These are phyloP conservation scores for Daldinia eschscholtzii DNA, from an alignment of 2,329 filamentous ascomycete species.

Conservation along the genomic window DNA sequence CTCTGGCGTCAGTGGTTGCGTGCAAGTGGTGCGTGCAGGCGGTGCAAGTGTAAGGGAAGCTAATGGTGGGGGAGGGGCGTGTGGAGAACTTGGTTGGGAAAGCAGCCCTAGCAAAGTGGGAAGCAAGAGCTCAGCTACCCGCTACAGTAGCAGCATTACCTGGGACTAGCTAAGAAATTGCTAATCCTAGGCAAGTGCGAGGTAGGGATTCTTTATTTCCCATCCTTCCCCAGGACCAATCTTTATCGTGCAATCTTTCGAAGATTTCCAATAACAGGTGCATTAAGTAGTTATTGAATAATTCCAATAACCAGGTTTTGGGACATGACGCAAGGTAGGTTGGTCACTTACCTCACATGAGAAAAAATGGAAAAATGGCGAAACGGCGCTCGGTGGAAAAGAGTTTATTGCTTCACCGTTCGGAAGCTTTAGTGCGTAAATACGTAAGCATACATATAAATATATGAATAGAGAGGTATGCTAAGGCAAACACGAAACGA, in stretches of 20 bases:
- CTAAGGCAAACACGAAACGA: constrained; percentile 3
- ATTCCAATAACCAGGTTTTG: neutral
- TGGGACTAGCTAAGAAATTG: constrained; percentile 26
- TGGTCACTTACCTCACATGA: constrained; percentile 1
- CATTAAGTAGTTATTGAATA: neutral
- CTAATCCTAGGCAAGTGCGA: constrained; percentile 31
- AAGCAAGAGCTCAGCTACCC: constrained; percentile 36
- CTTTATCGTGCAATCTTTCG: constrained; percentile 4
- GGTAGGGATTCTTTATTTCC: constrained; percentile 16
- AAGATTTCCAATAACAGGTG: neutral
- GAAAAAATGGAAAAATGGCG: neutral
- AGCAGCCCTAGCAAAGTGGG: constrained; percentile 38
- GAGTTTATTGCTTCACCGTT: neutral
- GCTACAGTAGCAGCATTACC: constrained; percentile 24
- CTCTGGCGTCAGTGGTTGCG: constrained; percentile 43
- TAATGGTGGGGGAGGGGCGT: constrained; percentile 50
- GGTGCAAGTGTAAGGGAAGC: constrained; percentile 41
- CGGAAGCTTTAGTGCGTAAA: neutral
- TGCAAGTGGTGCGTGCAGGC: constrained; percentile 41
- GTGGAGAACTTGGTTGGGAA: constrained; percentile 39
- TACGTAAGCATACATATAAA: neutral
- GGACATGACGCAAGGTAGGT: neutral
- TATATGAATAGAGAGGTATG: constrained; percentile 12
- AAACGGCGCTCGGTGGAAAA: neutral
- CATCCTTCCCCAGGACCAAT: constrained; percentile 5